These are phyloP conservation scores for Cyclotella distinguenda DNA, from an alignment of 108 stramenopile genomes.

Conservation along the genomic window DNA sequence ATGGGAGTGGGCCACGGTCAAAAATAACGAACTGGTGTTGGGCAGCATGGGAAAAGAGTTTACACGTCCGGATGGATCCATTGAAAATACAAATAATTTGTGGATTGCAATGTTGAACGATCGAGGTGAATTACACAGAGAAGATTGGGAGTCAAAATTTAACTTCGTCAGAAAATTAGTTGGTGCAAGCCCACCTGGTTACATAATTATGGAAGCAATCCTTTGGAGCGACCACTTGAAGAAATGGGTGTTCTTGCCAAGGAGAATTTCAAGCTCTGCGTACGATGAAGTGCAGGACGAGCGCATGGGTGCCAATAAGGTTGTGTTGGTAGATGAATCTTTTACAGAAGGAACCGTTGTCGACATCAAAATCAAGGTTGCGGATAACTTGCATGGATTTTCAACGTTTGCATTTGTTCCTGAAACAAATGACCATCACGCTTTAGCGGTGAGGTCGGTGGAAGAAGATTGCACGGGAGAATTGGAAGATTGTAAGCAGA, in stretches of 20 bases:
- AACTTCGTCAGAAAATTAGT: conserved; percentile 78
- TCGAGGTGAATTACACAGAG: conserved; percentile 65
- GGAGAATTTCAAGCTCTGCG: conserved; percentile 74
- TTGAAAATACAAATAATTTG: conserved; percentile 89
- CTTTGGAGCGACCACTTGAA: conserved; percentile 81
- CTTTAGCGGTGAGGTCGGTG: conserved; percentile 84
- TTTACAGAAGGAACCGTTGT: conserved; percentile 72
- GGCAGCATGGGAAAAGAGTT: conserved; percentile 96
- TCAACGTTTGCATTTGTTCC: conserved; percentile 95
- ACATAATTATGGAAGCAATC: conserved; percentile 92
- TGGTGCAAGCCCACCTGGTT: conserved; percentile 79
- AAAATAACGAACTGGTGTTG: conserved; percentile 85
- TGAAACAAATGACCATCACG: conserved; percentile 77
- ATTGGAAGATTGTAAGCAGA: conserved; percentile 78
- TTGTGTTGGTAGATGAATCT: conserved; percentile 78
- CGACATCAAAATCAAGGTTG: conserved; percentile 62
- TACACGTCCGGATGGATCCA: conserved; percentile 71
- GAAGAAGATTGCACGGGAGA: conserved; percentile 89
- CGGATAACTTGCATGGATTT: conserved; percentile 88
- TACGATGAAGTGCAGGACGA: conserved; percentile 93
- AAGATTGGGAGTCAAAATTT: conserved; percentile 83
- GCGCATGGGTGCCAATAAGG: conserved; percentile 81
- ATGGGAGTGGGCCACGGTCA: conserved; percentile 95
- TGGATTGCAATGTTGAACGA: conserved; percentile 85
- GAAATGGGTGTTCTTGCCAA: conserved; percentile 93